These are phyloP conservation scores for Aspergillus pseudotamarii DNA, from an alignment of 2,329 filamentous ascomycete genomes.

Conservation along the genomic window DNA sequence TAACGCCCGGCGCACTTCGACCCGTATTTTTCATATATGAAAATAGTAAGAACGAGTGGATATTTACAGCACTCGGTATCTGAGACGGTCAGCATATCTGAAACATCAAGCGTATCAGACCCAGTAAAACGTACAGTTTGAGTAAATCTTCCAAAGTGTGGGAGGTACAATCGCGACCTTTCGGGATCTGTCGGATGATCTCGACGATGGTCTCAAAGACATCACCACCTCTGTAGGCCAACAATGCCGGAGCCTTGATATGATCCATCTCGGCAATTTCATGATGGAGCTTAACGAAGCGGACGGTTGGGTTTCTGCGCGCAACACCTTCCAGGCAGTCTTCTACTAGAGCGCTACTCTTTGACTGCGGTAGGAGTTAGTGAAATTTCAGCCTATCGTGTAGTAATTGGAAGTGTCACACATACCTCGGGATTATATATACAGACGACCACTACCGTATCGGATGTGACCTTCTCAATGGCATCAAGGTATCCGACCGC, in stretches of 20 bases:
- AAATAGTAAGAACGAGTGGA: neutral
- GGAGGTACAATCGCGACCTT: slow-evolving; percentile 52
- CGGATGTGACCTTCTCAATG: slow-evolving; percentile 81
- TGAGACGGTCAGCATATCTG: slow-evolving; percentile 17
- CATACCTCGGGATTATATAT: slow-evolving; percentile 86
- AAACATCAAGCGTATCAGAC: neutral
- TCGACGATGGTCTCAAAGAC: slow-evolving; percentile 89
- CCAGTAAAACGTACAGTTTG: slow-evolving; percentile 50
- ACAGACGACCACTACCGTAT: slow-evolving; percentile 87
- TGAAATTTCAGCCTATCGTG: neutral
- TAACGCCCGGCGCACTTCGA: slow-evolving; percentile 10
- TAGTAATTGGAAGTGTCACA: slow-evolving; percentile 14
- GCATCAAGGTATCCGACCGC: slow-evolving; percentile 93
- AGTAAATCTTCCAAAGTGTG: slow-evolving; percentile 61
- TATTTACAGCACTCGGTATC: slow-evolving; percentile 34
- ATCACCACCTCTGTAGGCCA: slow-evolving; percentile 88
- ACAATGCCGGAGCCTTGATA: slow-evolving; percentile 80
- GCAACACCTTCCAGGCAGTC: slow-evolving; percentile 76
- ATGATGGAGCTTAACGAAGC: slow-evolving; percentile 89
- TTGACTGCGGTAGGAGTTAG: slow-evolving; percentile 59
- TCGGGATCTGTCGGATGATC: slow-evolving; percentile 80
- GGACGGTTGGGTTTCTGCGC: slow-evolving; percentile 67
- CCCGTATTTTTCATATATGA: neutral
- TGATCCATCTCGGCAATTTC: slow-evolving; percentile 93
- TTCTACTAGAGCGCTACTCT: slow-evolving; percentile 78